Percentiles rank a stretch among this genome's conserved stretches.
phyloP scores from a whole-genome alignment of 441 rosid species.

The Macaranga tanarius region DNA sequence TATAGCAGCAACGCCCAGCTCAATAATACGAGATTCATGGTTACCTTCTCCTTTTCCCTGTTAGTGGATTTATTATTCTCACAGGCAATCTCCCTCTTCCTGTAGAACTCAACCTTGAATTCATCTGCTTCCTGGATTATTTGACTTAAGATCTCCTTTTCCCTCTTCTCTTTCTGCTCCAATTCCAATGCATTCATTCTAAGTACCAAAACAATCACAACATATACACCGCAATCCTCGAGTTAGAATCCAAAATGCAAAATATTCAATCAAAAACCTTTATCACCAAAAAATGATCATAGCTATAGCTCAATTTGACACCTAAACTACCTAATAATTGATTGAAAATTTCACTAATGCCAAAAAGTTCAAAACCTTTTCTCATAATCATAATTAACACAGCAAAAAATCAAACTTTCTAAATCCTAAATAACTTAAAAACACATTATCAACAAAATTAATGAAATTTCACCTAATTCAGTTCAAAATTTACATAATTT shows the following conservation, averaged over 20 bases:
- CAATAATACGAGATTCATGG: background rate
- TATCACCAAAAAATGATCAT: background rate
- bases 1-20: background rate
- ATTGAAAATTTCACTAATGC: background rate
- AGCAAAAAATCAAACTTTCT: background rate
- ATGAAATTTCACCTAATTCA: too few species aligned
- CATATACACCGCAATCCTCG: background rate
- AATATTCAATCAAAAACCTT: background rate
- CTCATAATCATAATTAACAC: background rate
- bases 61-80: constrained; percentile 59
- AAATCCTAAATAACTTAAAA: background rate
- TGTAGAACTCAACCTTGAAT: constrained; percentile 59
- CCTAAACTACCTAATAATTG: background rate
- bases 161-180: constrained; percentile 83
- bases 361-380: background rate
- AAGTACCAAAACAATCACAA: constrained; percentile 9
- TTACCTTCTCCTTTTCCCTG: constrained; percentile 79
- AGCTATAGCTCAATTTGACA: background rate
- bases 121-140: constrained; percentile 65
- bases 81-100: constrained; percentile 51
- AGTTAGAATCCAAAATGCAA: background rate
- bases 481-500: too few species aligned
- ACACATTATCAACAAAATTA: background rate
- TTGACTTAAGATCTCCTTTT: constrained; percentile 53
- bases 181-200: constrained; percentile 61